Percentiles rank a stretch among this genome's conserved stretches.
Conservation (phyloP, 78 protist species). For the Dictyostelium citrinum region DNA sequence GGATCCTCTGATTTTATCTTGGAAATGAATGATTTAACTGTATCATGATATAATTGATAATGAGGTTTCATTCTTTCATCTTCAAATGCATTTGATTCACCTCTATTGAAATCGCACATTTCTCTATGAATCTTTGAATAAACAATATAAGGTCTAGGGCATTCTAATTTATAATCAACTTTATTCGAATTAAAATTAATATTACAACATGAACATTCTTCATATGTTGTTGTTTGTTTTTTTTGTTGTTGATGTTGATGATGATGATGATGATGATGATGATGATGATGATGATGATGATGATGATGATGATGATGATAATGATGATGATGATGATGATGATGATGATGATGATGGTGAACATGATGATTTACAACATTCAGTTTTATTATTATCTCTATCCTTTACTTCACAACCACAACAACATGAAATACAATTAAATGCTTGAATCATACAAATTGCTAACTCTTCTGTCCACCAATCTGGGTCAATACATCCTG, state of each 20-base stretch:
- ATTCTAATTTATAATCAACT: not conserved
- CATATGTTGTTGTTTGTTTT: not conserved
- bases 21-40: not conserved
- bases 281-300: not conserved
- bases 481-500: slow-evolving; percentile 51
- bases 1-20: not conserved
- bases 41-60: slow-evolving; percentile 23
- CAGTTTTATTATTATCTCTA: not conserved
- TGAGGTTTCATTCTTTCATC: slow-evolving; percentile 3
- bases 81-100: slow-evolving; percentile 13
- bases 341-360: not conserved
- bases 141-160: slow-evolving; percentile 45
- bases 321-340: not conserved
- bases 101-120: slow-evolving; percentile 54
- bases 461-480: slow-evolving; percentile 12
- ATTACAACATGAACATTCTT: slow-evolving; percentile 22
- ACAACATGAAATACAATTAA: slow-evolving; percentile 37
- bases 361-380: not conserved
- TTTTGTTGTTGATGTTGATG: no score
- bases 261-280: not conserved
- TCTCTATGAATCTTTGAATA: slow-evolving; percentile 64
- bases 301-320: not conserved
- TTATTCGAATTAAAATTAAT: not conserved
- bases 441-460: slow-evolving; percentile 12
- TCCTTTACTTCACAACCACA: not conserved